Conservation (phyloP, 306 rosid genomes). For the Inga oerstediana region DNA sequence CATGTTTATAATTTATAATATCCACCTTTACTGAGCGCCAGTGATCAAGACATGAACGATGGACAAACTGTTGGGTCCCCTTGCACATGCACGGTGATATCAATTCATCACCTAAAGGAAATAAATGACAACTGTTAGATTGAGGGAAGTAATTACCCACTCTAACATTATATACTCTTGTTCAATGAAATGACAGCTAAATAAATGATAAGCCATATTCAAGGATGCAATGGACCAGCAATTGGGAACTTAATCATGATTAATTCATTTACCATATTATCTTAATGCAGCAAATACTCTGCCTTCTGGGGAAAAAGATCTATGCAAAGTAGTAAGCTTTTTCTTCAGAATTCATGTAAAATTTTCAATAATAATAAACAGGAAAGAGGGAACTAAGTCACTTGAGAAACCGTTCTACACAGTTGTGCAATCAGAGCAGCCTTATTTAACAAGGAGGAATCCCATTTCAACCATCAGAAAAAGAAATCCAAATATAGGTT, state of each 20-base stretch:
- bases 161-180: slow-evolving; percentile 7
- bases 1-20: slow-evolving; percentile 25
- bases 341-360: background rate
- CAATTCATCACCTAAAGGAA: slow-evolving; percentile 76
- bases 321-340: background rate
- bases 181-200: slow-evolving; percentile 21
- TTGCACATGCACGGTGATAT: slow-evolving; percentile 99
- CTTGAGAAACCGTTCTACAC: background rate
- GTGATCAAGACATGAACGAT: slow-evolving; percentile 96
- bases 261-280: background rate
- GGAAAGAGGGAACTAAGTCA: background rate
- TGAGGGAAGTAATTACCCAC: slow-evolving; percentile 1
- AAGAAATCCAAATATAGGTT: background rate
- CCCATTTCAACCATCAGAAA: slow-evolving; percentile 18
- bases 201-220: background rate
- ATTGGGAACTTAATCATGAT: slow-evolving; percentile 16
- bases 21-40: slow-evolving; percentile 97
- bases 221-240: background rate
- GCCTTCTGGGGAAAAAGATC: background rate
- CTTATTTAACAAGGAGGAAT: background rate
- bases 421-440: slow-evolving; percentile 6
- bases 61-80: slow-evolving; percentile 99
- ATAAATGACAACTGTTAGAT: slow-evolving; percentile 31
- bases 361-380: background rate
- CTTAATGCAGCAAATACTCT: background rate